phyloP scores from a whole-genome alignment of 2,329 filamentous ascomycete species.

The Helotiales sp. region DNA sequence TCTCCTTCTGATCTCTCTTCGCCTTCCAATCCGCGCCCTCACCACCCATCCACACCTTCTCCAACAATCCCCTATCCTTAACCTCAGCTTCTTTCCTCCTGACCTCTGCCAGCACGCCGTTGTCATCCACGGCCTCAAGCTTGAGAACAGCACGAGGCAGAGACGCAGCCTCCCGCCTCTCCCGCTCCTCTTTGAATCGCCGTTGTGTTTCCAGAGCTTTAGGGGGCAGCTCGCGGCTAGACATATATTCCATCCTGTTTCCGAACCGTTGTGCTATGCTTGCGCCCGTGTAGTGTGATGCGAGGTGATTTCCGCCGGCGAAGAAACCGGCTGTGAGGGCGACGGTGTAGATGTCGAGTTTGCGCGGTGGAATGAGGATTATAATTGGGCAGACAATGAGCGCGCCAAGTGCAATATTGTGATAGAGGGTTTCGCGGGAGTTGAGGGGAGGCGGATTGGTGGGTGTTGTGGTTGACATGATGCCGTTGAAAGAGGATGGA shows the following conservation, averaged over 20 bases:
- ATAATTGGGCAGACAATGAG: constrained; percentile 59
- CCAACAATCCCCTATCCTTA: constrained; percentile 44
- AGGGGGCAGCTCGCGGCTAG: constrained; percentile 23
- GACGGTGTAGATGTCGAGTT: constrained; percentile 65
- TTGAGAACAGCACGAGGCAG: neutral
- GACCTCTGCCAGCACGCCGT: constrained; percentile 13
- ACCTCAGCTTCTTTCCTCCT: constrained; percentile 23
- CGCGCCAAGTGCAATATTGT: constrained; percentile 48
- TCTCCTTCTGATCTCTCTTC: constrained; percentile 42
- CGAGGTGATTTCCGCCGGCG: constrained; percentile 40
- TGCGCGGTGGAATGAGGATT: constrained; percentile 62
- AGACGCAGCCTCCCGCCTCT: constrained; percentile 19
- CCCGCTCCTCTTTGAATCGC: constrained; percentile 34
- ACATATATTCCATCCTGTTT: constrained; percentile 15
- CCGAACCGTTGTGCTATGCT: constrained; percentile 34
- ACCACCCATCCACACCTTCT: constrained; percentile 63
- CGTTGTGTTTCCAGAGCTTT: constrained; percentile 37
- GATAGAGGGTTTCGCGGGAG: constrained; percentile 26
- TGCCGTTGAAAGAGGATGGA: neutral
- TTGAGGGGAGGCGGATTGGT: neutral
- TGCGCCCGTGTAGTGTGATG: constrained; percentile 39
- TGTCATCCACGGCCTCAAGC: neutral
- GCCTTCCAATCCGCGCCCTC: constrained; percentile 49
- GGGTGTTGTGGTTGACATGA: constrained; percentile 25
- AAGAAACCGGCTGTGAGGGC: constrained; percentile 51